Base-by-base conservation (phyloP, 2,329 filamentous ascomycete species). In the Venturia effusa region DNA sequence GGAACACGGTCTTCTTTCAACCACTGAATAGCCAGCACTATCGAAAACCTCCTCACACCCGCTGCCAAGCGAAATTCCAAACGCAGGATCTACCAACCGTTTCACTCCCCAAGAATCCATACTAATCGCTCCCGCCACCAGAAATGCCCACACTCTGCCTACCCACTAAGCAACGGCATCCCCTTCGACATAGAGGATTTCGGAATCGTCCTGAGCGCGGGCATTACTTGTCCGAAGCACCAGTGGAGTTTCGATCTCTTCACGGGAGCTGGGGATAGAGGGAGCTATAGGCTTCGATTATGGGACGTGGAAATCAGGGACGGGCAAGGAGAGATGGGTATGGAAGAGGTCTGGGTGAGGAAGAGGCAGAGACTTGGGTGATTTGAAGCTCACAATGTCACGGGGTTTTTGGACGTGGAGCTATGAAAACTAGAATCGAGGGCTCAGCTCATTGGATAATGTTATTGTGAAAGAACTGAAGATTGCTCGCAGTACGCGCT, bases 181-280 rank as follows among this genome's bases (percentile, higher is more conserved):
- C 77, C 85, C 0, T 89, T 88, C 65, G 87, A 90, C 63, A 89
- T 90, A 68, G 87, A 90, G 68, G 87, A 90, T 66, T 90, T 89
- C 70, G 87, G 87, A 0, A 75, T 88, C 2, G 77, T 81, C 4
- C 71, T 88, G 7, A 87, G 84, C 63, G 80, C 84, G 0, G 87
- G 86, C 0, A 74, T 90, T 3, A 81, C 79, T 0, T 90, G 87
- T 71, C 85, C 86, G 0, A 88, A 88, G 67, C 87, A 89, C 66
- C 83, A 79, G 4, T 90, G 87, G 87, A 86, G 85, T 0, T 90
- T 89, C 72, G 87, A 90, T 70, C 68, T 89, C 2, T 82, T 84
- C 62, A 83, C 86, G 0, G 87, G 87, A 0, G 77, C 77, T 68
- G 80, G 79, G 0, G 87, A 89, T 70, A 80, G 85, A 0, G 85